Percentiles rank a stretch among this genome's conserved stretches.
phyloP scores from a whole-genome alignment of 768 basidiomycete species.

The Termitomyces sp. region DNA sequence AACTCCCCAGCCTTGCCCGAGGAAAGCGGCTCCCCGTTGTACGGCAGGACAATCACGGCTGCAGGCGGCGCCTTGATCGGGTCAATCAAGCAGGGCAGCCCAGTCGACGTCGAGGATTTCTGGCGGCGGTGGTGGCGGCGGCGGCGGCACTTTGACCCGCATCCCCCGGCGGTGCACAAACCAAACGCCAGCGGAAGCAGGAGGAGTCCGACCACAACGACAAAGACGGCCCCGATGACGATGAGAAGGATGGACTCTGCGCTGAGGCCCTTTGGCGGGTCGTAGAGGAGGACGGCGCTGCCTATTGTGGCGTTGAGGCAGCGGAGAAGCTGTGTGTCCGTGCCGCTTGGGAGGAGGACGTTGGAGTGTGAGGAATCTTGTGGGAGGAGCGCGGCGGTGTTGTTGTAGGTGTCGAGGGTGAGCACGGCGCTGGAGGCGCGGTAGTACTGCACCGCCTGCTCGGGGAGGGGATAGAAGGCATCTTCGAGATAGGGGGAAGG shows the following conservation, averaged over 20 bases:
- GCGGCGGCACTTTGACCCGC: neutral
- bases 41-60: neutral
- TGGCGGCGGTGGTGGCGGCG: neutral
- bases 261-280: neutral
- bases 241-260: neutral
- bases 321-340: constrained; percentile 33
- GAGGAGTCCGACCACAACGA: neutral
- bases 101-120: neutral
- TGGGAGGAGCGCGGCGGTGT: constrained; percentile 38
- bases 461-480: constrained; percentile 20
- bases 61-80: neutral
- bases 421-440: constrained; percentile 51
- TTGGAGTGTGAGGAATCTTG: constrained; percentile 24
- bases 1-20: too few species aligned
- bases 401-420: constrained; percentile 55
- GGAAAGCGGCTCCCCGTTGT: neutral
- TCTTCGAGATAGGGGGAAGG: neutral
- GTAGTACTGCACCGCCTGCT: constrained; percentile 53
- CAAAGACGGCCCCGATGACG: neutral
- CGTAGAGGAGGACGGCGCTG: neutral
- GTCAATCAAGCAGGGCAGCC: neutral
- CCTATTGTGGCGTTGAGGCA: constrained; percentile 53
- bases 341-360: constrained; percentile 29
- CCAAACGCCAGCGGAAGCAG: neutral
- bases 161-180: too few species aligned